phyloP scores from a whole-genome alignment of 129 eudicot species.

The Silybum marianum region DNA sequence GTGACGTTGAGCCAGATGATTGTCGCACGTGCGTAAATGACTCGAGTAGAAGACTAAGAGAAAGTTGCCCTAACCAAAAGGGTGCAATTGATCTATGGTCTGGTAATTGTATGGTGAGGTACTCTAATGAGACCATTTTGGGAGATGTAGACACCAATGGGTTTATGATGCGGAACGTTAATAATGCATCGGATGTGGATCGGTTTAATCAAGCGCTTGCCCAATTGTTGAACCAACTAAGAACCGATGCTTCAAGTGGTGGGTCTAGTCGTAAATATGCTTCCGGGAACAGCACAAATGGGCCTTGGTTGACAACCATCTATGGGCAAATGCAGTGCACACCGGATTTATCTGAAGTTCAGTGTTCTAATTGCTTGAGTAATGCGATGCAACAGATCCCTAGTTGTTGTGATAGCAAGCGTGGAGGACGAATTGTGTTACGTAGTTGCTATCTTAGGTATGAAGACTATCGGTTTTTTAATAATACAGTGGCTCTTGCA shows the following conservation, averaged over 20 bases:
- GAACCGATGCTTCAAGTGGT: conserved; percentile 37
- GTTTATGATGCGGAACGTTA: background rate
- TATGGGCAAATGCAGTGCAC: conserved; percentile 44
- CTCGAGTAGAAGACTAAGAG: conserved; percentile 8
- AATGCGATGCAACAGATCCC: background rate
- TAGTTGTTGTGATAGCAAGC: conserved; percentile 19
- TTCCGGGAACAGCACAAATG: background rate
- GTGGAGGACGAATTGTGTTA: conserved; percentile 30
- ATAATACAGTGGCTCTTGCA: conserved; percentile 18
- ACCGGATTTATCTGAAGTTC: conserved; percentile 30
- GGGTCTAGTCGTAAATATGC: conserved; percentile 53
- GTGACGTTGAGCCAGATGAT: conserved; percentile 37
- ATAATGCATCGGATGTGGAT: background rate
- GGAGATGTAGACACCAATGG: conserved; percentile 1
- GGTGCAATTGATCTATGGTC: conserved; percentile 36
- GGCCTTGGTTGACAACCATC: conserved; percentile 19
- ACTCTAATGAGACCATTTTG: conserved; percentile 40
- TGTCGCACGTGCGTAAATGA: conserved; percentile 38
- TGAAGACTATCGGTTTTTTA: conserved; percentile 23
- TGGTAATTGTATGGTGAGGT: conserved; percentile 45
- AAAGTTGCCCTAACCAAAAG: conserved; percentile 32
- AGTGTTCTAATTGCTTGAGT: conserved; percentile 29
- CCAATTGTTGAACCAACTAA: conserved; percentile 30
- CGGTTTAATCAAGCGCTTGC: conserved; percentile 24
- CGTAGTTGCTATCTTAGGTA: conserved; percentile 40